Base-by-base conservation (phyloP, 495 filamentous ascomycete genomes). In the Penicillium canariense region DNA sequence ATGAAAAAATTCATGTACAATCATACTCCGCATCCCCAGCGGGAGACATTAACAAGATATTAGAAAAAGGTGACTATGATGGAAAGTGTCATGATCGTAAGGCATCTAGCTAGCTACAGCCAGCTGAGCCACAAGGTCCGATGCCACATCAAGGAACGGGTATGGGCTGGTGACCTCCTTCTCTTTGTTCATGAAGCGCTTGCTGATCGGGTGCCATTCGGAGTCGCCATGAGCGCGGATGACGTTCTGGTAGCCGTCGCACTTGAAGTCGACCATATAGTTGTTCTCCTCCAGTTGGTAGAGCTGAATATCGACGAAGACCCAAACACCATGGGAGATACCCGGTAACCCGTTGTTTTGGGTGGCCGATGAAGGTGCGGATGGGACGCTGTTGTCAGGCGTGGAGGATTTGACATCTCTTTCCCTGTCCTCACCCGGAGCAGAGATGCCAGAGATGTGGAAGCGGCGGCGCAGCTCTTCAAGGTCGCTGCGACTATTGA, bases 261-360 rank as follows among this genome's bases (percentile, higher is more conserved):
- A 96, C 66, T 96, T 97, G 81, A 98, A 97, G 68, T 98, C 94
- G 23, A 98, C 94, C 58, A 97, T 87, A 70, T 92, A 98, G 59
- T 91, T 92, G 51, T 89, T 88, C 34, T 85, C 83, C 69, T 98
- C 94, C 71, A 98, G 87, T 63, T 93, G 88, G 68, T 98, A 98
- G 26, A 98, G 85, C 68, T 98, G 94, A 52, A 98, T 95, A 48
- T 94, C 91, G 68, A 97, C 85, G 62, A 95, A 93, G 56, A 97
- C 90, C 76, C 74, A 79, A 18, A 77, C 74, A 11, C 76, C 76
- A 50, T 78, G 69, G 2, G 67, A 67, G 11, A 79, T 72, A 1
- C 69, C 60, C 14, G 66, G 62, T 23, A 69, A 62, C 0, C 66
- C 65, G 35, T 58, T 65, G 2, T 68, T 61, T 35, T 69, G 67